Evolutionary conservation across 1,284 basidiomycete genomes (phyloP).

Genomic region (Tilletia caries): DNA sequence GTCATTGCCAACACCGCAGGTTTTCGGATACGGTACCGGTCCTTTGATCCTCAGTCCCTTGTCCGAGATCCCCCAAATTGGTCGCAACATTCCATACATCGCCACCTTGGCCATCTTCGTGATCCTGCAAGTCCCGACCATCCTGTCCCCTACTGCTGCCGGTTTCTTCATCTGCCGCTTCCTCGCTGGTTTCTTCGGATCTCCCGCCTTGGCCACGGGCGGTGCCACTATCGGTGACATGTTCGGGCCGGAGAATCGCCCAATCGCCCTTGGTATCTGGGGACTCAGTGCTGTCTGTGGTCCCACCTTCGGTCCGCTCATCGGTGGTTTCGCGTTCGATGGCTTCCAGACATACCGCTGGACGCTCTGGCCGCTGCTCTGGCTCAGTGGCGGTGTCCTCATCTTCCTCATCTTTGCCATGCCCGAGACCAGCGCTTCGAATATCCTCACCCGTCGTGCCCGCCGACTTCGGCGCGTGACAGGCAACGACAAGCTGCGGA

Average conservation of each 20-base stretch:
- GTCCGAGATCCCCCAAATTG: constrained; percentile 51
- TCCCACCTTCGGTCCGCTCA: constrained; percentile 36
- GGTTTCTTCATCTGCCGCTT: constrained; percentile 40
- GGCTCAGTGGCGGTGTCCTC: constrained; percentile 49
- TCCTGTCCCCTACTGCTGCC: constrained; percentile 25
- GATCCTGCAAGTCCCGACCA: constrained; percentile 31
- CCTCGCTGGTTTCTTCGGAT: constrained; percentile 38
- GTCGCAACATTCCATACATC: constrained; percentile 59
- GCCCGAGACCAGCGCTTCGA: constrained; percentile 53
- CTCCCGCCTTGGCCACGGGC: constrained; percentile 38
- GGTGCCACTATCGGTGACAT: constrained; percentile 42
- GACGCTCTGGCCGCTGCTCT: constrained; percentile 54
- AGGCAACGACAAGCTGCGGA: constrained; percentile 50
- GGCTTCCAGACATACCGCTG: constrained; percentile 33
- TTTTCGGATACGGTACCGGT: constrained; percentile 35
- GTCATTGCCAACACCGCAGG: neutral
- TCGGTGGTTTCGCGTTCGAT: constrained; percentile 36
- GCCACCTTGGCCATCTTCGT: constrained; percentile 24
- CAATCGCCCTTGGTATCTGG: constrained; percentile 35
- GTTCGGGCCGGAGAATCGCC: constrained; percentile 18
- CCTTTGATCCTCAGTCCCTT: constrained; percentile 50
- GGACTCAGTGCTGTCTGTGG: constrained; percentile 32
- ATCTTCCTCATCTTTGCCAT: constrained; percentile 40
- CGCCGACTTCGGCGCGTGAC: constrained; percentile 52
- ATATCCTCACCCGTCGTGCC: constrained; percentile 54